Evolutionary conservation across 164 flowering plant species (phyloP).

Genomic region (Magnolia kwangsiensis): DNA sequence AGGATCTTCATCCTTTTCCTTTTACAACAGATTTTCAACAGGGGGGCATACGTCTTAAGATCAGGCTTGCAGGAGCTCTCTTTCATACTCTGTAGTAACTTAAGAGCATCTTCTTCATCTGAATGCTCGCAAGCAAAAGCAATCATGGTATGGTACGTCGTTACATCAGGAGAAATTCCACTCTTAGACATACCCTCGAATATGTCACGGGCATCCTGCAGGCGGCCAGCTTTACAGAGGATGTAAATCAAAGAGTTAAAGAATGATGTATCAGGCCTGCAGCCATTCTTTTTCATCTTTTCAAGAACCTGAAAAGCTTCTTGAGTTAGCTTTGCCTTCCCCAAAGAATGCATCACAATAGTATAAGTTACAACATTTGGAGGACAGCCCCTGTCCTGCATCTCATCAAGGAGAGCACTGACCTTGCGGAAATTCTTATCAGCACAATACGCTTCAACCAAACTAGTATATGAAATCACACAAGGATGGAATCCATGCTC

Average conservation of each 20-base stretch:
- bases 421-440: constrained; percentile 59
- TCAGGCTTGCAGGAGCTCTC: constrained; percentile 48
- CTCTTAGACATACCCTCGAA: constrained; percentile 49
- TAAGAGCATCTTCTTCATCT: constrained; percentile 49
- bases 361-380: constrained; percentile 59
- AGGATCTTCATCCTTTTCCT: constrained; percentile 61
- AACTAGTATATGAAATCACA: constrained; percentile 50
- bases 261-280: constrained; percentile 48
- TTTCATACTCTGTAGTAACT: constrained; percentile 50
- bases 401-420: constrained; percentile 39
- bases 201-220: constrained; percentile 42
- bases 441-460: constrained; percentile 51
- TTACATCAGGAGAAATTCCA: constrained; percentile 39
- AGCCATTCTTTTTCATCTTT: constrained; percentile 46
- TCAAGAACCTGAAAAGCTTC: constrained; percentile 51
- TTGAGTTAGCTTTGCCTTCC: constrained; percentile 48
- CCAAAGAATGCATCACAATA: constrained; percentile 51
- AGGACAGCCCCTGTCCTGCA: constrained; percentile 46
- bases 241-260: constrained; percentile 52
- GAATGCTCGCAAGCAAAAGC: constrained; percentile 41
- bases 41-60: constrained; percentile 47
- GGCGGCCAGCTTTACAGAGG: constrained; percentile 45
- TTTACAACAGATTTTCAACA: constrained; percentile 56
- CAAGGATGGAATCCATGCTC: constrained; percentile 42
- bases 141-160: constrained; percentile 57